phyloP scores from a whole-genome alignment of 1,139 yeast genomes.

The Pneumocystis wakefieldiae region DNA sequence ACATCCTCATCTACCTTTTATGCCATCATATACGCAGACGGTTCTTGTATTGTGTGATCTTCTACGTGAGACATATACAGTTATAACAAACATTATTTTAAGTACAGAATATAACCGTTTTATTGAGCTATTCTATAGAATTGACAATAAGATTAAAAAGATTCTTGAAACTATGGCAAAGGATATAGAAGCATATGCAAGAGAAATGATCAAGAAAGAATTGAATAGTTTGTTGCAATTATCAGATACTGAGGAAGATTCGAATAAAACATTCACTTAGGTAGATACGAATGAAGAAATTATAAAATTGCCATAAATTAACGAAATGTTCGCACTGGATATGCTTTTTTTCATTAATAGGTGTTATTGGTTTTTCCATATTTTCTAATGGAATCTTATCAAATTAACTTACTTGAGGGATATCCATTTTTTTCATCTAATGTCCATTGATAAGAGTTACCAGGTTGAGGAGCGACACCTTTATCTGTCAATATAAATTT shows the following conservation, averaged over 20 bases:
- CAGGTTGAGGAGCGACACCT: background rate
- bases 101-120: background rate
- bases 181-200: background rate
- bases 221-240: background rate
- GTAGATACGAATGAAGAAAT: no score
- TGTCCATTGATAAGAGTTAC: background rate
- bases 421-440: background rate
- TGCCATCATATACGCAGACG: background rate
- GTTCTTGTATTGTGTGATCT: background rate
- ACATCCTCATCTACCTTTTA: background rate
- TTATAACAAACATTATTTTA: background rate
- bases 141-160: background rate
- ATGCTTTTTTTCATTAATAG: background rate
- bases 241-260: background rate
- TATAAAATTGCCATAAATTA: background rate
- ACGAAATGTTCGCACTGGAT: background rate
- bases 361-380: background rate
- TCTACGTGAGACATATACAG: background rate
- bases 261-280: no score
- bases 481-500: background rate
- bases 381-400: background rate
- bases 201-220: background rate
- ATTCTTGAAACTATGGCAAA: background rate
- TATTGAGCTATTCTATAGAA: background rate
- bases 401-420: background rate